Conservation (phyloP, 2,329 filamentous ascomycete species). For the Pyricularia sp. region DNA sequence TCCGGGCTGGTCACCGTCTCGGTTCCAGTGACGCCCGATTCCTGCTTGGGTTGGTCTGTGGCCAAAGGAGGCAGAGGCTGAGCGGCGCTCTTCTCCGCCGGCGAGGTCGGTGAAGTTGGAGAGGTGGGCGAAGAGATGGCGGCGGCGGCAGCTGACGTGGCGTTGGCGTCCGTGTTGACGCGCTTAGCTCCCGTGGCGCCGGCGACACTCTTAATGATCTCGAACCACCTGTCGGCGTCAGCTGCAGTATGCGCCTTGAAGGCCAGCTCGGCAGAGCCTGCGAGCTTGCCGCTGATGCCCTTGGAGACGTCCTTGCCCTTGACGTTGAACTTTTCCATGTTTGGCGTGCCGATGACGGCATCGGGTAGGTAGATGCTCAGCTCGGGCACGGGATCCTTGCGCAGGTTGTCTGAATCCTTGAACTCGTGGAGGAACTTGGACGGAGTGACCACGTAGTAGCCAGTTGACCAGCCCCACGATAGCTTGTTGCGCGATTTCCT, state of each 20-base stretch:
- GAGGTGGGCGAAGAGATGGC: constrained; percentile 14
- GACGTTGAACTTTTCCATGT: constrained; percentile 77
- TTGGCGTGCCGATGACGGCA: constrained; percentile 58
- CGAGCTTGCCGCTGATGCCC: constrained; percentile 67
- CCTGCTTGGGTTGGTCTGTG: constrained; percentile 27
- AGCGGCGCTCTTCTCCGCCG: constrained; percentile 8
- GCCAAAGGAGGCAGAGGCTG: constrained; percentile 9
- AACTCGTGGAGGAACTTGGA: constrained; percentile 89
- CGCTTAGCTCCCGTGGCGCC: constrained; percentile 32
- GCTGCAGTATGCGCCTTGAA: constrained; percentile 78
- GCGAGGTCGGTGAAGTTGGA: constrained; percentile 5
- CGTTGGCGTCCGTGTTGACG: constrained; percentile 12
- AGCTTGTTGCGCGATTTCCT: constrained; percentile 83
- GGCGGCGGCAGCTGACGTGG: constrained; percentile 9
- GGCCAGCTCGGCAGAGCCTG: constrained; percentile 62
- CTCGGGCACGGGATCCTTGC: constrained; percentile 67
- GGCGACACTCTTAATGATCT: constrained; percentile 51
- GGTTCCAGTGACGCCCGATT: constrained; percentile 30
- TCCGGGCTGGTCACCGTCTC: constrained; percentile 19
- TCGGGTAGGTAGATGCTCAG: constrained; percentile 87
- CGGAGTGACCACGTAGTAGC: constrained; percentile 84
- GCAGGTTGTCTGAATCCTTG: constrained; percentile 70
- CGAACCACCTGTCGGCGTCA: constrained; percentile 78
- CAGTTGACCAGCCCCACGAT: constrained; percentile 59
- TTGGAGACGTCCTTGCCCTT: constrained; percentile 88